A percentile compares a stretch with the other conserved stretches of the same genome.
Evolutionary conservation across 768 basidiomycete genomes (phyloP).

Genomic region (Boletus rex-veris): DNA sequence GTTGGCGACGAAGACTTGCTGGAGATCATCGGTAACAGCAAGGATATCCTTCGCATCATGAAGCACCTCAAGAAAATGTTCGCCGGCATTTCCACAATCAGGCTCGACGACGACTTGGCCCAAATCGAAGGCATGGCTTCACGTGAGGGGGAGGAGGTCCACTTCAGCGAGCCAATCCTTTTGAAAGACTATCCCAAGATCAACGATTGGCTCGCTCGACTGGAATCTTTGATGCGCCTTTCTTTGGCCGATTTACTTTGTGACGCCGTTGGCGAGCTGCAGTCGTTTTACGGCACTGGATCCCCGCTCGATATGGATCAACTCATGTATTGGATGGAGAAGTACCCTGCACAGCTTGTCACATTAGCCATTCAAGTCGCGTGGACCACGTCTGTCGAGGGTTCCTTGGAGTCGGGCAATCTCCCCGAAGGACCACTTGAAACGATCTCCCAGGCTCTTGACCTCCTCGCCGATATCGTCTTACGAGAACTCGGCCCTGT

Average conservation of each 20-base stretch:
- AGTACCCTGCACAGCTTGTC: slow-evolving; percentile 93
- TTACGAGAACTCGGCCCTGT: slow-evolving; percentile 83
- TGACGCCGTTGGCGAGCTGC: slow-evolving; percentile 76
- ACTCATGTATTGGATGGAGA: slow-evolving; percentile 89
- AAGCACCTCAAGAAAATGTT: slow-evolving; percentile 99
- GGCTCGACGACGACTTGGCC: slow-evolving; percentile 81
- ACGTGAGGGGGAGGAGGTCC: slow-evolving; percentile 91
- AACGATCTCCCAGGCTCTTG: slow-evolving; percentile 77
- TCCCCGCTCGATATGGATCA: slow-evolving; percentile 56
- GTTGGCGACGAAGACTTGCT: slow-evolving; percentile 98
- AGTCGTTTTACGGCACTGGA: slow-evolving; percentile 72
- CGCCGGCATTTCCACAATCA: slow-evolving; percentile 89
- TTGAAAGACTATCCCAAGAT: slow-evolving; percentile 95
- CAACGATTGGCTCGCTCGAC: slow-evolving; percentile 94
- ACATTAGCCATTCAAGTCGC: slow-evolving; percentile 93
- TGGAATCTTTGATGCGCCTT: slow-evolving; percentile 90
- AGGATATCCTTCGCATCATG: slow-evolving; percentile 96
- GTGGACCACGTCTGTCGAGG: slow-evolving; percentile 87
- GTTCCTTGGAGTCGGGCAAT: slow-evolving; percentile 52
- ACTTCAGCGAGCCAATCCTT: slow-evolving; percentile 76
- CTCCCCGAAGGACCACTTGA: slow-evolving; percentile 65
- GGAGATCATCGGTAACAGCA: slow-evolving; percentile 99
- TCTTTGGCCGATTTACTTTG: slow-evolving; percentile 82
- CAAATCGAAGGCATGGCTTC: slow-evolving; percentile 94
- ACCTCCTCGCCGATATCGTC: slow-evolving; percentile 95